phyloP scores from a whole-genome alignment of 768 basidiomycete genomes.

The Stropharia rugosoannulata region DNA sequence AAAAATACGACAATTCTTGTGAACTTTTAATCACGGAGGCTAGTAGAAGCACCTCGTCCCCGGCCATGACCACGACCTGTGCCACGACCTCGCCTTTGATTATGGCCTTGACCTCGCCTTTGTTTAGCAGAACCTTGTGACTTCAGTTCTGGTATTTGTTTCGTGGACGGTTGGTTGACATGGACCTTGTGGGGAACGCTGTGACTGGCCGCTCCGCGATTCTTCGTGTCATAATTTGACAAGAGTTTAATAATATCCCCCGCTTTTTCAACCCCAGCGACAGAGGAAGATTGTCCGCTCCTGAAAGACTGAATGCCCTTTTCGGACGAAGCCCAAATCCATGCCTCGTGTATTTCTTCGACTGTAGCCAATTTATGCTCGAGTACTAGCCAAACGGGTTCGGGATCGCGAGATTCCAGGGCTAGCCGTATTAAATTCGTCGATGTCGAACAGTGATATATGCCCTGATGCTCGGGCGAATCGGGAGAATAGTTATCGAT shows the following conservation, averaged over 20 bases:
- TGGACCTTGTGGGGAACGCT: too few relatives aligned
- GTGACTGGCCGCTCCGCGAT: background rate
- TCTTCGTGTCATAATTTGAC: constrained; percentile 13
- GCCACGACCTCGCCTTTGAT: constrained; percentile 32
- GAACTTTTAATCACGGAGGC: background rate
- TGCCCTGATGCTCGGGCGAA: constrained; percentile 43
- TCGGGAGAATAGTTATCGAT: constrained; percentile 58
- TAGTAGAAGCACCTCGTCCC: background rate
- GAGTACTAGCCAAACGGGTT: constrained; percentile 63
- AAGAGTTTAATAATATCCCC: constrained; percentile 55
- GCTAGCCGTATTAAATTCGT: constrained; percentile 54
- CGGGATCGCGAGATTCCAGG: constrained; percentile 58
- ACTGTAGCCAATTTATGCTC: constrained; percentile 51
- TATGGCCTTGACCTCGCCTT: constrained; percentile 12
- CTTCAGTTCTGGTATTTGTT: too few relatives aligned
- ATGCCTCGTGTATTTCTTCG: constrained; percentile 49
- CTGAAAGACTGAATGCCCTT: constrained; percentile 22
- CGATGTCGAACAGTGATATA: constrained; percentile 47
- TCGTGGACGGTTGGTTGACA: too few relatives aligned
- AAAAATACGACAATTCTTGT: background rate
- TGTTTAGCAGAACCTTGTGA: background rate
- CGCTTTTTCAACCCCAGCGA: constrained; percentile 30
- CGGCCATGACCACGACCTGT: constrained; percentile 37
- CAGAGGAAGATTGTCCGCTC: constrained; percentile 13
- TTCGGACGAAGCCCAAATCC: constrained; percentile 45